Base-by-base conservation (phyloP, 306 rosid genomes). In the Boehmeria nivea region DNA sequence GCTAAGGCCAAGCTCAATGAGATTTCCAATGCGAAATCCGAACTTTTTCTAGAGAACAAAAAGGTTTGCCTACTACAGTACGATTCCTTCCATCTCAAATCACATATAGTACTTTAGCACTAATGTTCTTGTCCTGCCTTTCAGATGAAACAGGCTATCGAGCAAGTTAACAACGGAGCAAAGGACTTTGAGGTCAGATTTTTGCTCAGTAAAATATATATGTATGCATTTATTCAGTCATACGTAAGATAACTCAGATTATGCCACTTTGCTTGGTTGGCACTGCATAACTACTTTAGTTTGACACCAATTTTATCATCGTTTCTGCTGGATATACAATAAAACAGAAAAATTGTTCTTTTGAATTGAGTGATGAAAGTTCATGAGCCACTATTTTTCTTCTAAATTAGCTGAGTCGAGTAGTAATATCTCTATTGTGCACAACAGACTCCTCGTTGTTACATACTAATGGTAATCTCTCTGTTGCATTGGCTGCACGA, bases 1-100 rank as follows among this genome's bases (percentile, higher is more conserved):
- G 94, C 94, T 67, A 79, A 79, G 78, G 87, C 76, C 57, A 75
- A 65, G 69, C 87, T 75, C 56, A 69, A 76, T 66, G 89, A 77
- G 46, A 80, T 81, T 62, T 70, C 64, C 64, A 57, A 6, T 60
- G 56, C 70, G 69, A 81, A 86, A 79, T 71, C 76, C 57, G 75
- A 74, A 57, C 64, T 81, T 71, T 61, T 67, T 55, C 23, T 54
- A 67, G 82, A 81, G 57, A 89, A 79, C 53, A 44, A 43, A 59
- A 86, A 73, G 97, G 97, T 86, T 20, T 65, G 66, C 56, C 43
- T 63, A 14, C 20, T 47, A 48, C 18, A n/a, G 28, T 34, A 60
- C 40, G 54, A 57, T 43, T 55, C 64, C 36, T 67, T 47, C 18
- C 16, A 24, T 57, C 63, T 42, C 60, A 60, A 43, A 37, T 21